Conservation (phyloP, 2,329 filamentous ascomycete species). For the Dactylellina parvicollis region DNA sequence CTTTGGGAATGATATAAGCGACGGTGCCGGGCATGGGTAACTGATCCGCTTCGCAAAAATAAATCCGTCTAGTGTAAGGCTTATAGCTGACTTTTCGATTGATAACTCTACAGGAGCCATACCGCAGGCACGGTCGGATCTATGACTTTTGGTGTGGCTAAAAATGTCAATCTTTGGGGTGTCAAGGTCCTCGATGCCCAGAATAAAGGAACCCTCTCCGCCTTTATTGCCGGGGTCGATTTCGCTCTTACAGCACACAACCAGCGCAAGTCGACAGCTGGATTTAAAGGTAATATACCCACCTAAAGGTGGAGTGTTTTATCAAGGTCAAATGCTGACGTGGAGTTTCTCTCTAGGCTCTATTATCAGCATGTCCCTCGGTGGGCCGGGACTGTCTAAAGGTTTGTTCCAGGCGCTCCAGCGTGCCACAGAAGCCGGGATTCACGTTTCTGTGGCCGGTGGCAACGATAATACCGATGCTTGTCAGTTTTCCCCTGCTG, state of each 20-base stretch:
- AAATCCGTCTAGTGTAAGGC: too few relatives aligned
- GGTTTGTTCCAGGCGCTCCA: conserved; percentile 15
- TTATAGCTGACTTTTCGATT: neutral
- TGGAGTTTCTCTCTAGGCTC: conserved; percentile 1
- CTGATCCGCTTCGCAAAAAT: too few relatives aligned
- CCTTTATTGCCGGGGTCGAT: conserved; percentile 28
- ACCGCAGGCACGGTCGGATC: conserved; percentile 20
- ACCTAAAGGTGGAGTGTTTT: too few relatives aligned
- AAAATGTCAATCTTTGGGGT: conserved; percentile 32
- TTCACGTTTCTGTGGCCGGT: conserved; percentile 33
- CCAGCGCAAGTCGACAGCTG: neutral
- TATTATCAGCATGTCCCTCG: conserved; percentile 62
- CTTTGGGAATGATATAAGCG: conserved; percentile 64
- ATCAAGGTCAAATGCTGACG: neutral
- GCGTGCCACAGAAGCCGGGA: conserved; percentile 21
- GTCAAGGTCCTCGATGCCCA: conserved; percentile 27
- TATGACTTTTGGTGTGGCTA: conserved; percentile 21
- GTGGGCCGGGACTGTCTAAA: conserved; percentile 58
- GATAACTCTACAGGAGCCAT: neutral
- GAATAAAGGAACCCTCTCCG: conserved; percentile 8
- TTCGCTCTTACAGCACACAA: conserved; percentile 26
- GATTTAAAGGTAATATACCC: conserved; percentile 7
- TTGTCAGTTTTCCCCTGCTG: conserved; percentile 19
- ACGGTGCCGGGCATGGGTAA: conserved; percentile 67
- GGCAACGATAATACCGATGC: conserved; percentile 35